Base-by-base conservation (phyloP, 1,139 yeast genomes). In the Zygotorulaspora mrakii region DNA sequence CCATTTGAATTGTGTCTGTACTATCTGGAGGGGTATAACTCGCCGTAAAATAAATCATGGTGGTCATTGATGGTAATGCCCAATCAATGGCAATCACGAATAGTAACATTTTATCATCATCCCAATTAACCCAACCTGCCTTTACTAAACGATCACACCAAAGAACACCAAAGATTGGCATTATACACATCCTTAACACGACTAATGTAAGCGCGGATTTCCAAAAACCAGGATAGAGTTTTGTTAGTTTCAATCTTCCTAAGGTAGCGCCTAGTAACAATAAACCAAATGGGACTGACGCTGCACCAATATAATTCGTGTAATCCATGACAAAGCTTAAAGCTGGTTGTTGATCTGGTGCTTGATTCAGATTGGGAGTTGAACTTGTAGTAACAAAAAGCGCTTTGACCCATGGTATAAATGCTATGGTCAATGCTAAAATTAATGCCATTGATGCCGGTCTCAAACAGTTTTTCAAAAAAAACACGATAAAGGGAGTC, bases 241-340 rank as follows among this genome's bases (percentile, higher is more conserved):
- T 60, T 11, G 70, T 71, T 18, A 87, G 66, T 46, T 74, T 69
- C 37, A 89, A 69, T 35, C 96, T 67, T 0, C 95, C 81, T 33
- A 89, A 76, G 3, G 96, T 86, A 9, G 94, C 95, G 2, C 97
- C 97, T 25, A 89, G 63, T 43, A 89, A 59, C 36, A 85, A 60
- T 44, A 89, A 69, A 1, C 96, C 96, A 46, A 86, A 67, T 0
- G 96, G 97, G 22, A 89, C 96, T 22, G 87, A 78, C 0, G 96
- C 96, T 2, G 79, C 79, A 1, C 96, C 96, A 2, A 89, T 68
- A 59, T 89, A 89, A 12, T 76, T 59, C 1, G 91, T 70, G 47
- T 79, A 77, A 58, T 89, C 96, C 75, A 89, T 82, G 8, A 88
- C 45, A 52, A 89, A 89, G 18, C 88, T 84, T 33, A 89, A 68